A percentile compares a stretch with the other conserved stretches of the same genome.
These are phyloP conservation scores for Middelhovenomyces tepae DNA, from an alignment of 805 yeast genomes.

Conservation along the genomic window DNA sequence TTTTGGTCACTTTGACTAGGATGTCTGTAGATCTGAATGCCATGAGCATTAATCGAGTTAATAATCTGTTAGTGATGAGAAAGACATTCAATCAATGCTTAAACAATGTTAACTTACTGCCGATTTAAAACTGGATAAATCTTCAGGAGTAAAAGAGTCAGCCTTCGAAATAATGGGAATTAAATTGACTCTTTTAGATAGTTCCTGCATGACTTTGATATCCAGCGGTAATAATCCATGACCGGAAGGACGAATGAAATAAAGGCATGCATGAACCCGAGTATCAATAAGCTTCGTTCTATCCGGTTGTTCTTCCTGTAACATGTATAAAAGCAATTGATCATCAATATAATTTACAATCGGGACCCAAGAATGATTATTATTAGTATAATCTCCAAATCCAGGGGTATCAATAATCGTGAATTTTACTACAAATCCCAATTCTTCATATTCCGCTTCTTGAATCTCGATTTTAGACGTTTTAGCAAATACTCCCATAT, in stretches of 20 bases:
- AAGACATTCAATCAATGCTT: neutral
- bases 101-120: slow-evolving; percentile 28
- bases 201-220: slow-evolving; percentile 77
- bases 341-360: slow-evolving; percentile 83
- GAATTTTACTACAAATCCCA: slow-evolving; percentile 66
- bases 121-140: slow-evolving; percentile 56
- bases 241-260: slow-evolving; percentile 87
- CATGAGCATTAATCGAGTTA: slow-evolving; percentile 75
- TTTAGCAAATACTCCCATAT: slow-evolving; percentile 38
- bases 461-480: slow-evolving; percentile 43
- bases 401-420: slow-evolving; percentile 91
- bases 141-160: slow-evolving; percentile 71
- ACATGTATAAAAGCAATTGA: slow-evolving; percentile 81
- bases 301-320: slow-evolving; percentile 86
- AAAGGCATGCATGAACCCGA: slow-evolving; percentile 84
- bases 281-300: slow-evolving; percentile 50
- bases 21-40: slow-evolving; percentile 55
- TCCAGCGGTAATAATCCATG: slow-evolving; percentile 82
- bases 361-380: slow-evolving; percentile 79
- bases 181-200: slow-evolving; percentile 72
- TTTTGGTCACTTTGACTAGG: slow-evolving; percentile 54
- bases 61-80: slow-evolving; percentile 38
- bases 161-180: slow-evolving; percentile 85
- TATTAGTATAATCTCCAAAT: slow-evolving; percentile 84
- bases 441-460: slow-evolving; percentile 73